These are phyloP conservation scores for Oryza nivara DNA, from an alignment of 176 grass and related monocot genomes.

Conservation along the genomic window DNA sequence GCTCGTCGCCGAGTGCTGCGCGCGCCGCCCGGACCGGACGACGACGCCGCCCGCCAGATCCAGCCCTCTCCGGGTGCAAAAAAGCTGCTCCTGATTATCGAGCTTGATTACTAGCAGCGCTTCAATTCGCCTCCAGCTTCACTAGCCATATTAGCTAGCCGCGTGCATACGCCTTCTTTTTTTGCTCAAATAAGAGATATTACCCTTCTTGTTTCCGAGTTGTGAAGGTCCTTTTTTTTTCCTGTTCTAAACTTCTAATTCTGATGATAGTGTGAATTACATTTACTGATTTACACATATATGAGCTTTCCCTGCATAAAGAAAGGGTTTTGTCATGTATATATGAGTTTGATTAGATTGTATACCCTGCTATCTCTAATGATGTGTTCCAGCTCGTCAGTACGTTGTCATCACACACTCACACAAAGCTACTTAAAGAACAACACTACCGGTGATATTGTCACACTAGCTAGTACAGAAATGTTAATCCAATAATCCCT, in stretches of 20 bases:
- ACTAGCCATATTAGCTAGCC: neutral
- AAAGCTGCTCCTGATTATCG: constrained; percentile 38
- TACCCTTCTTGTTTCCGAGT: constrained; percentile 32
- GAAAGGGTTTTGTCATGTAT: neutral
- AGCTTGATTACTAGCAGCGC: neutral
- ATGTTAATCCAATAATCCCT: no score
- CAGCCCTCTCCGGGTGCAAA: constrained; percentile 46
- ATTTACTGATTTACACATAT: neutral
- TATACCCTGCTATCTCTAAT: neutral
- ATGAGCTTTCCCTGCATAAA: neutral
- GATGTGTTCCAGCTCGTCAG: neutral
- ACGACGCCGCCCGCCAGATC: constrained; percentile 7
- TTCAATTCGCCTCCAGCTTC: neutral
- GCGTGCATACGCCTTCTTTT: constrained; percentile 5
- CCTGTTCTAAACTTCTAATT: neutral
- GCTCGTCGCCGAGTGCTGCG: constrained; percentile 57
- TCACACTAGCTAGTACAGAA: neutral
- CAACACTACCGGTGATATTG: neutral
- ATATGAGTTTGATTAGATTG: constrained; percentile 5
- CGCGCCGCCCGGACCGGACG: constrained; percentile 28
- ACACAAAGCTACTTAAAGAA: neutral
- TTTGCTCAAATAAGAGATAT: constrained; percentile 40
- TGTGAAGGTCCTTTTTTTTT: constrained; percentile 27
- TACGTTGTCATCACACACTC: neutral
- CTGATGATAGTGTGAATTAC: constrained; percentile 41